Conservation (phyloP, 2,329 filamentous ascomycete species). For the Ophiocordyceps sinensis region DNA sequence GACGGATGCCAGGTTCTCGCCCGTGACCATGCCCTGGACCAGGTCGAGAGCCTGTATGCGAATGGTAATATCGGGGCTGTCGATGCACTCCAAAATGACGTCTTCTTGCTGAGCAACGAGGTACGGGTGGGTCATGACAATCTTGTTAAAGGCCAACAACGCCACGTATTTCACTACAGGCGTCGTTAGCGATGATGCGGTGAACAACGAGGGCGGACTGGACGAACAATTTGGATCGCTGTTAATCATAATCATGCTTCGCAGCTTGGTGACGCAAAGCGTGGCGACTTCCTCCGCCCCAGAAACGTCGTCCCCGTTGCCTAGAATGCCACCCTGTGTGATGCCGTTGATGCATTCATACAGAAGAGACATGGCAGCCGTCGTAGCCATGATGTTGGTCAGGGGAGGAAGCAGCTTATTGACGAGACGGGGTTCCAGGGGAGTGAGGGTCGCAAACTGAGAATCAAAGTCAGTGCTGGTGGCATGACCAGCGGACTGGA, state of each 20-base stretch:
- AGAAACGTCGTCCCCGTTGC: conserved; percentile 61
- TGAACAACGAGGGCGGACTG: too few species aligned
- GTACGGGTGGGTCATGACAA: conserved; percentile 74
- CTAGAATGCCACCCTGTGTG: conserved; percentile 88
- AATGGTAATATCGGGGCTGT: conserved; percentile 92
- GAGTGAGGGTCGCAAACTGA: conserved; percentile 87
- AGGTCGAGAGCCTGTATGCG: conserved; percentile 83
- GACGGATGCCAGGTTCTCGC: conserved; percentile 69
- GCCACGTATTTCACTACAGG: conserved; percentile 85
- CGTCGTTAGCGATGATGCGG: not conserved
- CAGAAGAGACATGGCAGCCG: conserved; percentile 90
- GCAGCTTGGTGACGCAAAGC: conserved; percentile 81
- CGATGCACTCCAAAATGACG: conserved; percentile 90
- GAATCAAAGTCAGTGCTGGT: not conserved
- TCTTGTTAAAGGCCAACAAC: conserved; percentile 86
- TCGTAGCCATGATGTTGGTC: conserved; percentile 86
- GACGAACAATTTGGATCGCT: conserved; percentile 78
- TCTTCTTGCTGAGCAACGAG: conserved; percentile 88
- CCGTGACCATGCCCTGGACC: conserved; percentile 84
- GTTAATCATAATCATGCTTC: conserved; percentile 87
- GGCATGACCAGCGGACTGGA: too few species aligned
- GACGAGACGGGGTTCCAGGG: conserved; percentile 78
- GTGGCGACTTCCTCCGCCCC: conserved; percentile 86
- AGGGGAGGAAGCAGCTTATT: conserved; percentile 84
- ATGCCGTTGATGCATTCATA: conserved; percentile 99